A percentile compares a stretch with the other conserved stretches of the same genome.
These are phyloP conservation scores for Trametes meyenii DNA, from an alignment of 768 basidiomycete species.

Conservation along the genomic window DNA sequence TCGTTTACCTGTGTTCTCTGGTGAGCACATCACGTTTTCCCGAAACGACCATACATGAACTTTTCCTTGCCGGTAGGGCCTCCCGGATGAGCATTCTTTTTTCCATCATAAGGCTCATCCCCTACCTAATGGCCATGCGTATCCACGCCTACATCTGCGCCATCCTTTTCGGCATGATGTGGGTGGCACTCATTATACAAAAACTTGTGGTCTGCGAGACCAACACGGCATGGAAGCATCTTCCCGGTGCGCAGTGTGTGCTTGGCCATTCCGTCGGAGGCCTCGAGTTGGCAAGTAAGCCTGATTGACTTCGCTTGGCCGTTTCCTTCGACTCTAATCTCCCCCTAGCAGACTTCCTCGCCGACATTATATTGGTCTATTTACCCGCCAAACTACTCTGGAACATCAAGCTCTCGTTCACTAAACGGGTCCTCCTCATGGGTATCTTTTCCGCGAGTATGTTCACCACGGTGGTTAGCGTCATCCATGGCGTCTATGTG, in stretches of 20 bases:
- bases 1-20: slow-evolving; percentile 24
- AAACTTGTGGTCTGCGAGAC: slow-evolving; percentile 21
- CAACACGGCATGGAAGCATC: slow-evolving; percentile 18
- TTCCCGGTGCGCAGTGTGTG: slow-evolving; percentile 21
- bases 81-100: slow-evolving; percentile 24
- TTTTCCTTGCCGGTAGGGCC: slow-evolving; percentile 3
- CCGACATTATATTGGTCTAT: slow-evolving; percentile 20
- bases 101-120: slow-evolving; percentile 24
- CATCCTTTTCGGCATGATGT: slow-evolving; percentile 17
- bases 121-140: slow-evolving; percentile 19
- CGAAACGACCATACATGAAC: too few species aligned
- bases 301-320: not conserved
- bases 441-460: slow-evolving; percentile 25
- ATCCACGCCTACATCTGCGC: slow-evolving; percentile 11
- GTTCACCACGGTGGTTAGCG: slow-evolving; percentile 23
- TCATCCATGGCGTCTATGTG: slow-evolving; percentile 23
- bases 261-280: slow-evolving; percentile 20
- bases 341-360: slow-evolving; percentile 20
- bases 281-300: slow-evolving; percentile 22
- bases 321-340: not conserved
- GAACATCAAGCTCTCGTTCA: slow-evolving; percentile 7
- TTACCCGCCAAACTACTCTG: slow-evolving; percentile 21
- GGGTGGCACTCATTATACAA: slow-evolving; percentile 17
- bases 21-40: not conserved
- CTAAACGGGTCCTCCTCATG: slow-evolving; percentile 13